Base-by-base conservation (phyloP, 2,329 filamentous ascomycete genomes). In the Colletotrichum sidae region DNA sequence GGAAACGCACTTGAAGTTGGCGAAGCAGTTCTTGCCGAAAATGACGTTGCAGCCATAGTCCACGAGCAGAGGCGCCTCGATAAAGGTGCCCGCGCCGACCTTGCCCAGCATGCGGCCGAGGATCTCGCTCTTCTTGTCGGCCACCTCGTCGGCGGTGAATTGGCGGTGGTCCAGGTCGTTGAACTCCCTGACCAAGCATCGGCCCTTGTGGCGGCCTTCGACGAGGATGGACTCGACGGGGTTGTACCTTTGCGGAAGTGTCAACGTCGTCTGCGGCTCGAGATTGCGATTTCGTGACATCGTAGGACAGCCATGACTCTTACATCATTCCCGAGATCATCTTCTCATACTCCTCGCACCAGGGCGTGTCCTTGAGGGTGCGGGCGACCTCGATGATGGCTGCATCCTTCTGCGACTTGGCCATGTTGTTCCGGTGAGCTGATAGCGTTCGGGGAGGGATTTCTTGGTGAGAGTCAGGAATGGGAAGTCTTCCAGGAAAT, bases 21-120 rank as follows among this genome's bases (percentile, higher is more conserved):
- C 79, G 69, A 89, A 91, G 71, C 88, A 88, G 11, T 81, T 77
- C 51, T 83, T 79, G 11, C 87, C 87, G 2, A 89, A 77, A 2
- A 78, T 79, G 67, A 90, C 83, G 62, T 90, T 90, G 69, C 84
- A 84, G 0, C 87, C 88, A 64, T 90, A 90, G 72, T 90, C 87
- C 45, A 88, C 79, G 25, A 79, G 80, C 56, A 90, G 78, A 0
- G 87, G 86, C 0, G 86, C 85, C 61, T 90, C 87, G 37, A 90
- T 83, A 67, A 82, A 83, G 9, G 75, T 77, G 2, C 84, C 83
- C 41, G 80, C 79, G 1, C 85, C 85, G 2, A 83, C 72, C 2
- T 70, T 70, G 1, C 80, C 78, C 0, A 88, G 70, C n/a, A 87
- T 74, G 0, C 81, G 75, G 25, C 74, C 70, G 15, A 90, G 72